Evolutionary conservation across 345 rosid species (phyloP), one percentile per base, ranked within the genome.

Genomic region (Noccaea bulbosa): DNA sequence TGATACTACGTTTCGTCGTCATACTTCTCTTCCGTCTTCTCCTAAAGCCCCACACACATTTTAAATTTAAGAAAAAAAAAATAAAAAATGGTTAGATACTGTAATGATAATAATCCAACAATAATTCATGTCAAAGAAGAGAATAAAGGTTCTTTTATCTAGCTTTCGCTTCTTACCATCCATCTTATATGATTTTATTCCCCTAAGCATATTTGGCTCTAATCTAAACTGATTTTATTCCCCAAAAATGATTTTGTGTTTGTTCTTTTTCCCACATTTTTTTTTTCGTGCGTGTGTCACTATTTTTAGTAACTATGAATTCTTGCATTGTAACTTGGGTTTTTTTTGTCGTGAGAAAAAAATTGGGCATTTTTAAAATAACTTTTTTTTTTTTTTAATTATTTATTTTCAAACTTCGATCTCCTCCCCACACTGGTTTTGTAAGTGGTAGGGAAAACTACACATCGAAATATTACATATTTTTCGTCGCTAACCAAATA

Each of bases 111-210:
- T 51, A 30, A 17, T 7, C 24, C 59, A 24, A 73, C 16, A 12
- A 56, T 34, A 20, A 14, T 34, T 30, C 48, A 46, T n/a, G 1
- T 10, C 20, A 43, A 62, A 20, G 38, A 22, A 20, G 16, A 34
- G 17, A 62, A 34, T 62, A 53, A 34, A 34, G 9, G 47, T 44
- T 54, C 40, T 44, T 35, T 38, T 52, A 33, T 33, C 11, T 50
- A 15, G 44, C 54, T 20, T 62, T 71, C 7, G 30, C 4, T 65
- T 51, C 55, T 37, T 55, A 54, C 65, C 70, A 65, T 44, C 2
- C 63, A 24, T 33, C 8, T 41, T 2, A 8, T 20, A 4, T 65
- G 51, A 65, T 73, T 73, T 66, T 58, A 59, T 66, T 66, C 77
- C 33, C 32, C 43, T 22, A 33, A 73, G 33, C 65, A 65, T 55